A percentile compares a stretch with the other conserved stretches of the same genome.
Evolutionary conservation across 2,329 filamentous ascomycete genomes (phyloP).

Genomic region (Conoideocrella luteorostrata): DNA sequence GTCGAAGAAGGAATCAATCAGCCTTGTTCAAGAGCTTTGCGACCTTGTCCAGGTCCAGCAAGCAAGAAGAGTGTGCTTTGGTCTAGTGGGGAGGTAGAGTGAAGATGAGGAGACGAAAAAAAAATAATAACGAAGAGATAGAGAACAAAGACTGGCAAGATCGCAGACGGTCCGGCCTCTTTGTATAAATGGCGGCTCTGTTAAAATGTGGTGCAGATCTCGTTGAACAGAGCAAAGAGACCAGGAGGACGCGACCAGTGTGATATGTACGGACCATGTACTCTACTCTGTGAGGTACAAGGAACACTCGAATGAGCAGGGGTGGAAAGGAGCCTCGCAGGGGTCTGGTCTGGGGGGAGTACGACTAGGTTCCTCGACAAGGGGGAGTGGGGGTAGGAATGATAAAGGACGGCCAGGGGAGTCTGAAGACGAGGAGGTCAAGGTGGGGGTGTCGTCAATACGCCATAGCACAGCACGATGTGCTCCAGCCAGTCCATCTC

Average conservation of each 20-base stretch:
- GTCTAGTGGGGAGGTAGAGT: conserved; percentile 10
- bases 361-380: no score
- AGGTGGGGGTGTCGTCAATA: no score
- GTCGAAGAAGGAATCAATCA: conserved; percentile 12
- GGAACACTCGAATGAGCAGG: conserved; percentile 5
- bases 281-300: conserved; percentile 2
- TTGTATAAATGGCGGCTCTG: conserved; percentile 15
- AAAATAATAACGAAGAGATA: conserved; percentile 4
- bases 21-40: conserved; percentile 21
- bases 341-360: no score
- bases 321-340: no score
- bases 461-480: no score
- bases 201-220: conserved; percentile 13
- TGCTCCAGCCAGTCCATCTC: no score
- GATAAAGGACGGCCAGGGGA: no score
- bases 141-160: conserved; percentile 8
- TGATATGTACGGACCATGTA: conserved; percentile 10
- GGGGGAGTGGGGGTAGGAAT: no score
- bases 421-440: no score
- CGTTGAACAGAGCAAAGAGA: conserved; percentile 2
- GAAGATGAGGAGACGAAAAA: neutral
- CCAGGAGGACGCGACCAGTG: no score
- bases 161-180: conserved; percentile 15
- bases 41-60: conserved; percentile 18
- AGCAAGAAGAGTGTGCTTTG: conserved; percentile 8